Conservation (phyloP, 2,329 filamentous ascomycete genomes). For the Aspergillus hortae region DNA sequence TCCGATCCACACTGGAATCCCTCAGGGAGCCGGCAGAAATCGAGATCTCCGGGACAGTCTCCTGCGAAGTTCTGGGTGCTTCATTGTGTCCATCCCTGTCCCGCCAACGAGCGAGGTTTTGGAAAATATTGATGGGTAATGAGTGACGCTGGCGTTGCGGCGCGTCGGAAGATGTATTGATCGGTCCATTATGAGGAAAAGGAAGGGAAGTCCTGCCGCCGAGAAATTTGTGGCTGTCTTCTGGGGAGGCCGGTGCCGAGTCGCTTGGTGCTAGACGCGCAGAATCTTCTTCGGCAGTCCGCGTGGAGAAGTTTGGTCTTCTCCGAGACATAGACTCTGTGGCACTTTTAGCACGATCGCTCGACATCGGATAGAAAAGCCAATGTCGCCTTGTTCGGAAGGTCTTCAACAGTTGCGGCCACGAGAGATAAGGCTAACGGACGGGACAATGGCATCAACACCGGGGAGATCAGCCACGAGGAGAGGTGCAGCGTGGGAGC, state of each 20-base stretch:
- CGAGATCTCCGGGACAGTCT: conserved; percentile 11
- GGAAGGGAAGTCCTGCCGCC: conserved; percentile 19
- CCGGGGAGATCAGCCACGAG: background rate
- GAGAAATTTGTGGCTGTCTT: conserved; percentile 21
- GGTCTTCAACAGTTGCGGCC: too few relatives aligned
- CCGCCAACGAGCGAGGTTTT: conserved; percentile 25
- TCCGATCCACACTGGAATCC: conserved; percentile 29
- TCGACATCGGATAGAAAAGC: conserved; percentile 18
- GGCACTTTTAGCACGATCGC: conserved; percentile 15
- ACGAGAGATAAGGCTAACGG: too few relatives aligned
- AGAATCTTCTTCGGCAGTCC: conserved; percentile 36
- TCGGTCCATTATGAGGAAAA: conserved; percentile 22
- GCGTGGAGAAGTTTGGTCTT: conserved; percentile 38
- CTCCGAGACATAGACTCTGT: conserved; percentile 29
- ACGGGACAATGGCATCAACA: too few relatives aligned
- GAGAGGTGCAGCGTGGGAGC: background rate
- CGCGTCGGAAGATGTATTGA: conserved; percentile 17
- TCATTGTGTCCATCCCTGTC: conserved; percentile 11
- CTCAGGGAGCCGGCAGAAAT: conserved; percentile 19
- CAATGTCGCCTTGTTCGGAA: background rate
- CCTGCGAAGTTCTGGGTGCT: conserved; percentile 7
- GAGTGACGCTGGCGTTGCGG: conserved; percentile 16
- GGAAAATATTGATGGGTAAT: conserved; percentile 19
- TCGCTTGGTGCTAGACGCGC: conserved; percentile 33
- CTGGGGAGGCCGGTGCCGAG: conserved; percentile 16